Percentiles rank a stretch among this genome's conserved stretches.
phyloP scores from a whole-genome alignment of 1,139 yeast genomes.

The Taphrina pruni region DNA sequence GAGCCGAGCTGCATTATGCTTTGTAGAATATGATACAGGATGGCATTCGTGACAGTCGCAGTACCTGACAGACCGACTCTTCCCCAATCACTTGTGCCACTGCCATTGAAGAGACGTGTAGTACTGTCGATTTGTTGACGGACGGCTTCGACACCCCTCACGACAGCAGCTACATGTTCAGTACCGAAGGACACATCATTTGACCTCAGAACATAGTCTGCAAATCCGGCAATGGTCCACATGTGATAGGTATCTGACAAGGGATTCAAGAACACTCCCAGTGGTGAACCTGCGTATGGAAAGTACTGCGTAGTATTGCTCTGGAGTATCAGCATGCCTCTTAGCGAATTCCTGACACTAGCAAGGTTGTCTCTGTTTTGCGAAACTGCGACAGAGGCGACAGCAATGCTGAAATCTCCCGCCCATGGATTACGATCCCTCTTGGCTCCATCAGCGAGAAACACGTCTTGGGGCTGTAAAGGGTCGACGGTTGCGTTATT shows the following conservation, averaged over 20 bases:
- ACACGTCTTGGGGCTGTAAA: neutral
- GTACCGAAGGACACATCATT: neutral
- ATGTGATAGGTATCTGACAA: neutral
- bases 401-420: neutral
- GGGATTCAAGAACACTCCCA: neutral
- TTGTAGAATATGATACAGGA: neutral
- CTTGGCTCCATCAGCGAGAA: conserved; percentile 4
- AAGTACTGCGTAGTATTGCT: neutral
- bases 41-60: neutral
- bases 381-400: neutral
- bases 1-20: neutral
- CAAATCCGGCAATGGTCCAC: neutral
- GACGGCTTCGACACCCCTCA: conserved; percentile 1
- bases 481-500: neutral
- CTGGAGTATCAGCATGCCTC: neutral
- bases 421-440: conserved; percentile 5
- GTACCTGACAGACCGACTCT: neutral
- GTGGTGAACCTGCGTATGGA: conserved; percentile 2
- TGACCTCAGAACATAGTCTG: neutral
- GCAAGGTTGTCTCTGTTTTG: neutral
- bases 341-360: neutral
- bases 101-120: conserved; percentile 1
- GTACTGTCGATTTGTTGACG: neutral
- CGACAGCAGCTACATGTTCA: conserved; percentile 1
- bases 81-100: neutral